phyloP scores from a whole-genome alignment of 140 eudicot species.

The Anethum foeniculum region DNA sequence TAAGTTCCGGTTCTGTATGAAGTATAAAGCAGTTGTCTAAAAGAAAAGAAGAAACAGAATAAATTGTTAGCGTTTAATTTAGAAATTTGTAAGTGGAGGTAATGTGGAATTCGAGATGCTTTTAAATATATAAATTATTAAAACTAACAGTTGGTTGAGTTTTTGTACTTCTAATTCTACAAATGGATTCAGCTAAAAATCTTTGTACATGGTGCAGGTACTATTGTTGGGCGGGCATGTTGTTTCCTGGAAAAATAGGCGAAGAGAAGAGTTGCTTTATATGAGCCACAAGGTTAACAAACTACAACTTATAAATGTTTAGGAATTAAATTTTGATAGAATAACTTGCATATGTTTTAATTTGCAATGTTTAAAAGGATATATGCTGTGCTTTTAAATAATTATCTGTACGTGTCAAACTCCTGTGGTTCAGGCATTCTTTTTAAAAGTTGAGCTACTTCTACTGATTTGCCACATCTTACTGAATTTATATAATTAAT shows the following conservation, averaged over 20 bases:
- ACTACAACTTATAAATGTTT: constrained; percentile 1
- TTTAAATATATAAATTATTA: not conserved
- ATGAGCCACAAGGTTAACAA: constrained; percentile 67
- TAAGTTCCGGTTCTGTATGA: not conserved
- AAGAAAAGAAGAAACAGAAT: not conserved
- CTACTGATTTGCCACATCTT: not conserved
- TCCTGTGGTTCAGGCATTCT: not conserved
- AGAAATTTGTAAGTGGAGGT: not conserved
- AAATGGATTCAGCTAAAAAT: not conserved
- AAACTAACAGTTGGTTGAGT: not conserved
- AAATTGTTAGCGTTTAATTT: not conserved
- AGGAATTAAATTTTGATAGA: not conserved
- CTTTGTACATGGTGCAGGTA: constrained; percentile 37
- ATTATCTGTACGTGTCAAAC: not conserved
- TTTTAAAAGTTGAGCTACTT: not conserved
- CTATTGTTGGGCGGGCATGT: constrained; percentile 82
- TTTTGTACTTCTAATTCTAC: not conserved
- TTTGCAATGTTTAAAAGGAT: not conserved
- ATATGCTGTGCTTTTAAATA: not conserved
- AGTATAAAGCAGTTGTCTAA: not conserved
- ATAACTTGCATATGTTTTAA: not conserved
- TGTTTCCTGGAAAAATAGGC: constrained; percentile 91
- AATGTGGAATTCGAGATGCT: not conserved
- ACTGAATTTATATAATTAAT: not conserved
- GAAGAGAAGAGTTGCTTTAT: constrained; percentile 81